These are phyloP conservation scores for Simplicillium aogashimaense DNA, from an alignment of 2,329 filamentous ascomycete species.

Conservation along the genomic window DNA sequence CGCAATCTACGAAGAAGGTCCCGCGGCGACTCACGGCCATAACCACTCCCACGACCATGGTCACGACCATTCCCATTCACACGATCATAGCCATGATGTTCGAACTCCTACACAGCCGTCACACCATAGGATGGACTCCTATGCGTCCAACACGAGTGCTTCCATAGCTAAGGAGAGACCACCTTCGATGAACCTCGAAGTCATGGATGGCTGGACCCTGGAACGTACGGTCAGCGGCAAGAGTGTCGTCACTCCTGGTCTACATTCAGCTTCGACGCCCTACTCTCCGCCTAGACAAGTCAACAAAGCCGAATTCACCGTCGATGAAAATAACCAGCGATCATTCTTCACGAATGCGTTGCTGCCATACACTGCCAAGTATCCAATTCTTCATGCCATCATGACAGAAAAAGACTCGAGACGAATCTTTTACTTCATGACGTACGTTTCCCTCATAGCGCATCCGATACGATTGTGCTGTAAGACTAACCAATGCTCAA, in stretches of 20 bases:
- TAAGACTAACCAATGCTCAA: slow-evolving; percentile 6
- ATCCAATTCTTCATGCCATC: slow-evolving; percentile 76
- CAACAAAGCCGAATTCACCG: slow-evolving; percentile 8
- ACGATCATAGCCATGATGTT: slow-evolving; percentile 13
- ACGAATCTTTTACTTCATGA: slow-evolving; percentile 95
- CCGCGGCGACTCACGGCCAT: slow-evolving; percentile 13
- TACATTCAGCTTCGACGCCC: slow-evolving; percentile 15
- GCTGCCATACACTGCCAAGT: slow-evolving; percentile 57
- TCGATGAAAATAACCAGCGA: slow-evolving; percentile 33
- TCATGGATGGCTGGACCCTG: slow-evolving; percentile 28
- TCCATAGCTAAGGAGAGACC: slow-evolving; percentile 18
- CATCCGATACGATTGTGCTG: neutral
- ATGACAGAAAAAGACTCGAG: slow-evolving; percentile 86
- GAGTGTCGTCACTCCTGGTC: slow-evolving; percentile 24
- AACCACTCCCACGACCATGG: slow-evolving; percentile 15
- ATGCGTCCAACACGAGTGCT: slow-evolving; percentile 18
- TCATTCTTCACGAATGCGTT: slow-evolving; percentile 66
- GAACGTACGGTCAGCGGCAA: slow-evolving; percentile 30
- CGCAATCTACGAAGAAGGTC: slow-evolving; percentile 15
- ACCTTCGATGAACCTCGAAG: slow-evolving; percentile 20
- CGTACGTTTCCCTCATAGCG: slow-evolving; percentile 38
- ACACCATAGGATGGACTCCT: slow-evolving; percentile 19
- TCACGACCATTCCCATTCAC: slow-evolving; percentile 14
- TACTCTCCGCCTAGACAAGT: slow-evolving; percentile 15
- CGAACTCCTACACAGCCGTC: neutral